Conservation (phyloP, 2,329 filamentous ascomycete species). For the Alternaria conjuncta region DNA sequence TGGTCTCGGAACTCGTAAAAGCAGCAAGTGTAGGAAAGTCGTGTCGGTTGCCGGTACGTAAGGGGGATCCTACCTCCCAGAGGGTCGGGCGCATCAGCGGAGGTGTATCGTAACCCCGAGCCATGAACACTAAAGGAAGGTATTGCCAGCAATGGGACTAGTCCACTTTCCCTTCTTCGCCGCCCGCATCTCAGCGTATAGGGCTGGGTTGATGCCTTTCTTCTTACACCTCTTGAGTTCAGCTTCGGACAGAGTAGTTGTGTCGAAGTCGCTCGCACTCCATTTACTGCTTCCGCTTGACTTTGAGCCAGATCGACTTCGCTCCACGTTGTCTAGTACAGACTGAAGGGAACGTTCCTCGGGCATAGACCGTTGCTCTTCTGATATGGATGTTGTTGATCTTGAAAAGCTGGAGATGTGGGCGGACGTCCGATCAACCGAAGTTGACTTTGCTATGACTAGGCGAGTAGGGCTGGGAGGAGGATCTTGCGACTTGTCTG, state of each 20-base stretch:
- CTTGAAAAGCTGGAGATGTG: constrained; percentile 29
- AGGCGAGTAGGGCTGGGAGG: constrained; percentile 22
- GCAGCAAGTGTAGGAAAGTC: background rate
- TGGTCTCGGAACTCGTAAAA: background rate
- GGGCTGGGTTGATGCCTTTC: constrained; percentile 56
- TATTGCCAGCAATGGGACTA: constrained; percentile 46
- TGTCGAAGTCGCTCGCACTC: constrained; percentile 51
- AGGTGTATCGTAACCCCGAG: background rate
- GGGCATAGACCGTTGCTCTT: constrained; percentile 11
- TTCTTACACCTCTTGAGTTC: constrained; percentile 54
- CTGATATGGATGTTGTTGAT: constrained; percentile 28
- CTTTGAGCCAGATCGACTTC: constrained; percentile 25
- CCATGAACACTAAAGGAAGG: constrained; percentile 30
- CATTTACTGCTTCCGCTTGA: constrained; percentile 40
- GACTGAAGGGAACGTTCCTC: constrained; percentile 15
- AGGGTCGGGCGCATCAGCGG: background rate
- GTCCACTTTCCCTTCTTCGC: constrained; percentile 49
- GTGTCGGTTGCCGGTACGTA: background rate
- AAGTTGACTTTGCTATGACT: constrained; percentile 42
- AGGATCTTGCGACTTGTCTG: constrained; percentile 17
- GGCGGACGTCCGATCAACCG: constrained; percentile 44
- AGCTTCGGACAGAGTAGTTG: constrained; percentile 46
- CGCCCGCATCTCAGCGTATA: constrained; percentile 57
- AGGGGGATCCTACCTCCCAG: background rate
- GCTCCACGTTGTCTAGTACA: constrained; percentile 8